These are phyloP conservation scores for Lolium perenne DNA, from an alignment of 176 grass and related monocot species.

Conservation along the genomic window DNA sequence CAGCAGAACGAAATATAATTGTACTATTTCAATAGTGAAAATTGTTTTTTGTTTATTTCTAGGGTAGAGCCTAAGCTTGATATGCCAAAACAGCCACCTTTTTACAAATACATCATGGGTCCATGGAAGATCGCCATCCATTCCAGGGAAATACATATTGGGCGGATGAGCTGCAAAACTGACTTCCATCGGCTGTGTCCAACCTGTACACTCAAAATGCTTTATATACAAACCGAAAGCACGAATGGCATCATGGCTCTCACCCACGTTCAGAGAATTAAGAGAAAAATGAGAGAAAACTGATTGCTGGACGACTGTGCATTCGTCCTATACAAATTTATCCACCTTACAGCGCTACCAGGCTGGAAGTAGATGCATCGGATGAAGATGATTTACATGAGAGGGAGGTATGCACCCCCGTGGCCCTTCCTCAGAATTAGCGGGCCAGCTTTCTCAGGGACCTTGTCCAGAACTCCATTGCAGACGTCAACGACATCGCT, in stretches of 20 bases:
- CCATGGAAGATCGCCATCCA: neutral
- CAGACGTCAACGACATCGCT: conserved; percentile 69
- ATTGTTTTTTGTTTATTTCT: neutral
- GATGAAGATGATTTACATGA: conserved; percentile 60
- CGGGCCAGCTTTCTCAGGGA: conserved; percentile 84
- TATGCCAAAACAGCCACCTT: neutral
- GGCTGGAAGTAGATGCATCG: conserved; percentile 22
- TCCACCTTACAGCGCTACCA: neutral
- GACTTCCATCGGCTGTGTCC: conserved; percentile 10
- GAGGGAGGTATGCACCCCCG: conserved; percentile 89
- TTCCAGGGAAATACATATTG: neutral
- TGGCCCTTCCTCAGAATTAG: conserved; percentile 88
- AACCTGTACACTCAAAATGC: conserved; percentile 38
- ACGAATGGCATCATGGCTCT: neutral
- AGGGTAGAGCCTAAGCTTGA: neutral
- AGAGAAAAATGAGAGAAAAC: neutral
- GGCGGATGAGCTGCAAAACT: conserved; percentile 39
- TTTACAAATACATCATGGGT: conserved; percentile 8
- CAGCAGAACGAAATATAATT: neutral
- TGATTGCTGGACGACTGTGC: too few relatives aligned
- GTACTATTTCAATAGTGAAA: neutral
- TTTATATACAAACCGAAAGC: conserved; percentile 40
- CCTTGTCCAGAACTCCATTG: conserved; percentile 81
- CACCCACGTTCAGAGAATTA: conserved; percentile 10
- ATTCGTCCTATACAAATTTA: neutral